A percentile compares a stretch with the other conserved stretches of the same genome.
Evolutionary conservation across 2,329 filamentous ascomycete species (phyloP).

Genomic region (Hypocreales sp.): DNA sequence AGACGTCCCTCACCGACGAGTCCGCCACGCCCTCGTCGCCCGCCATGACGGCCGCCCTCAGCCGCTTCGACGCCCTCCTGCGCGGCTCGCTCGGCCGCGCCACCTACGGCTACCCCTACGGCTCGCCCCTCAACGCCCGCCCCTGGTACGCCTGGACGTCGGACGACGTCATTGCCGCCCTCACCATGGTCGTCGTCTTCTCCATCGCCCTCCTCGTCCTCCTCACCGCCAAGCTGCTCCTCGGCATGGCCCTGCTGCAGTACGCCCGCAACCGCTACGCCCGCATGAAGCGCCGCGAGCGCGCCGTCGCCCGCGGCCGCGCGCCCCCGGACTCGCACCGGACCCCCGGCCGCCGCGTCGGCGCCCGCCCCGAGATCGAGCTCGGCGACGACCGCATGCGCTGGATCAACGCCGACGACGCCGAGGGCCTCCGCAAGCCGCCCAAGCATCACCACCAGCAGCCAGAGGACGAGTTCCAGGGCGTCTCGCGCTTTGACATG

Average conservation of each 20-base stretch:
- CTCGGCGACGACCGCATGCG: slow-evolving; percentile 74
- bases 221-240: slow-evolving; percentile 66
- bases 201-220: slow-evolving; percentile 74
- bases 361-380: slow-evolving; percentile 75
- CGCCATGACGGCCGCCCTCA: slow-evolving; percentile 60
- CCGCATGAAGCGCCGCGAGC: slow-evolving; percentile 60
- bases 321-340: slow-evolving; percentile 41
- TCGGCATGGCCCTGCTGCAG: slow-evolving; percentile 75
- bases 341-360: slow-evolving; percentile 58
- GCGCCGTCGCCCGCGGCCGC: slow-evolving; percentile 27
- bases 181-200: slow-evolving; percentile 78
- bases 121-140: slow-evolving; percentile 19
- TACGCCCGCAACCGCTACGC: slow-evolving; percentile 69
- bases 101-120: slow-evolving; percentile 45
- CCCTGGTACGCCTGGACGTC: slow-evolving; percentile 43
- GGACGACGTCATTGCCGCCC: slow-evolving; percentile 58
- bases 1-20: slow-evolving; percentile 50
- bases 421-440: slow-evolving; percentile 43
- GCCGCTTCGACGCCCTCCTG: slow-evolving; percentile 61
- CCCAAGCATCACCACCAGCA: not conserved
- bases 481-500: slow-evolving; percentile 81
- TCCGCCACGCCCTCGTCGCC: slow-evolving; percentile 50
- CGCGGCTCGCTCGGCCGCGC: slow-evolving; percentile 63
- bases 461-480: slow-evolving; percentile 33
- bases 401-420: slow-evolving; percentile 78